These are phyloP conservation scores for Alternaria postmessia DNA, from an alignment of 2,329 filamentous ascomycete species.

Conservation along the genomic window DNA sequence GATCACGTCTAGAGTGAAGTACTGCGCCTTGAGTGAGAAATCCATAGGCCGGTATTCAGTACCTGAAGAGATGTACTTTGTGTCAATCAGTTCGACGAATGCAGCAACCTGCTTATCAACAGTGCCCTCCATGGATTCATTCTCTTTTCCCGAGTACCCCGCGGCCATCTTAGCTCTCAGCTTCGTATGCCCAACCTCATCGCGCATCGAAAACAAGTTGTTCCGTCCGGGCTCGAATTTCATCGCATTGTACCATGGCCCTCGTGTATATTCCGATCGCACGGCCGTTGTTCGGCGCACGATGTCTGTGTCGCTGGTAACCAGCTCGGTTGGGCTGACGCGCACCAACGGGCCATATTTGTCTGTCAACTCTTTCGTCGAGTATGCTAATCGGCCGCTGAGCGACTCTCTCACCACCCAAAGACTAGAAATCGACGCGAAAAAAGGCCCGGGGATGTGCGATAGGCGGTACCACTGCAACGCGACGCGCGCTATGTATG, in stretches of 20 bases:
- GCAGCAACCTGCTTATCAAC: slow-evolving; percentile 57
- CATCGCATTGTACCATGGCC: slow-evolving; percentile 49
- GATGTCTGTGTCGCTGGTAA: slow-evolving; percentile 59
- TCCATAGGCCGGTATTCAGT: slow-evolving; percentile 51
- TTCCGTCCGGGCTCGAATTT: slow-evolving; percentile 60
- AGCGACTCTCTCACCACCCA: slow-evolving; percentile 28
- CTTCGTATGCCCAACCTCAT: slow-evolving; percentile 55
- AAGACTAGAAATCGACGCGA: slow-evolving; percentile 26
- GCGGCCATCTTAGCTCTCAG: slow-evolving; percentile 57
- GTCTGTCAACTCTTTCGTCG: slow-evolving; percentile 16
- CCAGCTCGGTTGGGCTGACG: slow-evolving; percentile 56
- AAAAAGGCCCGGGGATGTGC: slow-evolving; percentile 32
- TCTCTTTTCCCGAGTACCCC: slow-evolving; percentile 58
- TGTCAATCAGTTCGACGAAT: slow-evolving; percentile 57
- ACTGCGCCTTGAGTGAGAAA: slow-evolving; percentile 57
- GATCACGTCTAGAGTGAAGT: slow-evolving; percentile 64
- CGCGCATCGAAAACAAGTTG: slow-evolving; percentile 60
- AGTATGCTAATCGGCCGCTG: not conserved
- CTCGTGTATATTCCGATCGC: slow-evolving; percentile 46
- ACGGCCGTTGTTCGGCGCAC: slow-evolving; percentile 55
- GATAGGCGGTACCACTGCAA: slow-evolving; percentile 32
- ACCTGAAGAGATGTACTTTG: slow-evolving; percentile 50
- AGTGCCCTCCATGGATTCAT: slow-evolving; percentile 57
- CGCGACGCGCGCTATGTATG: slow-evolving; percentile 14
- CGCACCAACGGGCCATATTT: slow-evolving; percentile 48